Percentiles rank a stretch among this genome's conserved stretches.
Evolutionary conservation across 257 asterid genomes (phyloP).

Genomic region (Gentiana straminea): DNA sequence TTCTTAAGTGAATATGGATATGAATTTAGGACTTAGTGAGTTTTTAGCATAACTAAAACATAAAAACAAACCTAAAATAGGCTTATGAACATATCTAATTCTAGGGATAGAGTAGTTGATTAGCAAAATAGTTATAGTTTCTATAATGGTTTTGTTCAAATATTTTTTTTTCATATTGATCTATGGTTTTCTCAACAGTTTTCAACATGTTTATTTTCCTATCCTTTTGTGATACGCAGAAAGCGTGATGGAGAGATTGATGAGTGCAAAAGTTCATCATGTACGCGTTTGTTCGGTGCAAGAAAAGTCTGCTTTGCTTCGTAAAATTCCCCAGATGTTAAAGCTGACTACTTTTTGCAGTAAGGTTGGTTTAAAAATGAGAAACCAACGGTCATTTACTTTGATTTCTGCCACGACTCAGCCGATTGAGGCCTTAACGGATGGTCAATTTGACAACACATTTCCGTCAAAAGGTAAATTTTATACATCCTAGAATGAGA

Average conservation of each 20-base stretch:
- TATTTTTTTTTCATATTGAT: no score
- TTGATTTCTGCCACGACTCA: constrained; percentile 49
- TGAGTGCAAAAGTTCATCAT: constrained; percentile 35
- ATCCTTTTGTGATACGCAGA: no score
- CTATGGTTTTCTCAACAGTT: no score
- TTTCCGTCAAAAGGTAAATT: constrained; percentile 62
- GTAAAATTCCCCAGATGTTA: constrained; percentile 22
- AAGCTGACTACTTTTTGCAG: constrained; percentile 19
- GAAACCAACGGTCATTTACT: constrained; percentile 27
- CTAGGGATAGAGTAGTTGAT: no score
- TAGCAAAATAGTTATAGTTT: no score
- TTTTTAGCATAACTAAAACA: no score
- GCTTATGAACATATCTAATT: no score
- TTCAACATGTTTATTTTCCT: no score
- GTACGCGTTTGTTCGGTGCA: constrained; percentile 21
- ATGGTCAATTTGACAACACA: constrained; percentile 42
- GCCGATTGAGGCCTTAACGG: constrained; percentile 36
- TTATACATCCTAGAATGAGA: neutral
- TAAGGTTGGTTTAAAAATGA: constrained; percentile 21
- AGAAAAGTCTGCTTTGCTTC: constrained; percentile 15
- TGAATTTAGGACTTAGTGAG: no score
- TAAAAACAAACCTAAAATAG: no score
- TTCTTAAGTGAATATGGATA: no score
- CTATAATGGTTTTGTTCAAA: no score
- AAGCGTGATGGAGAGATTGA: constrained; percentile 57